These are phyloP conservation scores for Diphasiastrum complanatum DNA, from an alignment of 83 land plant genomes.

Conservation along the genomic window DNA sequence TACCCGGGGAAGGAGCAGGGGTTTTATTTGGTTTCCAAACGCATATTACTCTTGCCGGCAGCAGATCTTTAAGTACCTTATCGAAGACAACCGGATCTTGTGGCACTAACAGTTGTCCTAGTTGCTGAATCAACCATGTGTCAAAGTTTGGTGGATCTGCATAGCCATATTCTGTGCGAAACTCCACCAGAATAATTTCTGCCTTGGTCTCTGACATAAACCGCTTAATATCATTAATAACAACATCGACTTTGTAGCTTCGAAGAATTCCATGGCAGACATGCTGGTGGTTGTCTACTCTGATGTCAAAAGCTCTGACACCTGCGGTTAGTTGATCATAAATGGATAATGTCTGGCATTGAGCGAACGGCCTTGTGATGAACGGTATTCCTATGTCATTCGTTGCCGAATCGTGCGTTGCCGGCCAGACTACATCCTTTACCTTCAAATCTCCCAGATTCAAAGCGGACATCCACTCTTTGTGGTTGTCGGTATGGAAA, in stretches of 20 bases:
- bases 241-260: conserved; percentile 63
- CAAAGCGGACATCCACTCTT: conserved; percentile 69
- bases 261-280: conserved; percentile 74
- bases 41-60: conserved; percentile 60
- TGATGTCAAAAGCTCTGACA: conserved; percentile 58
- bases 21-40: conserved; percentile 72
- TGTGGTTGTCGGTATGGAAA: conserved; percentile 45
- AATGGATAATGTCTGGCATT: conserved; percentile 65
- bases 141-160: conserved; percentile 72
- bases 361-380: conserved; percentile 75
- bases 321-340: conserved; percentile 61
- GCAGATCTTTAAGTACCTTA: conserved; percentile 38
- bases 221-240: conserved; percentile 49
- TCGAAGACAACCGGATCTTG: conserved; percentile 59
- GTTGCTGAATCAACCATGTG: conserved; percentile 51
- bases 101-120: conserved; percentile 53
- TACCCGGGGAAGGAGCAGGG: conserved; percentile 50
- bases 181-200: conserved; percentile 67
- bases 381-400: conserved; percentile 60
- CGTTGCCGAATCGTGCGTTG: conserved; percentile 92
- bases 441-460: conserved; percentile 37
- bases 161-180: conserved; percentile 76
- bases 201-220: conserved; percentile 62
- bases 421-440: conserved; percentile 69
- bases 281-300: conserved; percentile 48